Percentiles rank a stretch among this genome's conserved stretches.
These are phyloP conservation scores for Stagonosporopsis vannaccii DNA, from an alignment of 2,329 filamentous ascomycete species.

Conservation along the genomic window DNA sequence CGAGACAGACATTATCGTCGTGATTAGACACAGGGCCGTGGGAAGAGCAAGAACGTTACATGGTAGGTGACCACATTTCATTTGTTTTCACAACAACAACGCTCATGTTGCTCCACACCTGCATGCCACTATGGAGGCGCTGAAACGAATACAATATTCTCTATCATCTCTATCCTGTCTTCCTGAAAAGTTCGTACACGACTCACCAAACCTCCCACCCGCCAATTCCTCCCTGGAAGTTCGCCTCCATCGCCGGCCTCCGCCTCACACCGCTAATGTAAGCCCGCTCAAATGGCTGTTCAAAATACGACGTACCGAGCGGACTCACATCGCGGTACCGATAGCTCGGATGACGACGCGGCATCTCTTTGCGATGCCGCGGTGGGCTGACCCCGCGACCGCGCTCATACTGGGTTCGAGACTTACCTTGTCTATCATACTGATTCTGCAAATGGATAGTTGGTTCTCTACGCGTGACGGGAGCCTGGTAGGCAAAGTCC, in stretches of 20 bases:
- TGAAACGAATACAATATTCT: too few species aligned
- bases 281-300: constrained; percentile 1
- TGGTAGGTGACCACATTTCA: too few species aligned
- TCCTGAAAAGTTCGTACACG: not conserved
- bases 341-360: not conserved
- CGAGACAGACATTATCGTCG: too few species aligned
- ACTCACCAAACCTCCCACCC: constrained; percentile 7
- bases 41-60: too few species aligned
- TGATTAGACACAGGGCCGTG: too few species aligned
- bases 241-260: not conserved
- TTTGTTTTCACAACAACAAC: too few species aligned
- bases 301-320: constrained; percentile 5
- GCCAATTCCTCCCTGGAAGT: constrained; percentile 4
- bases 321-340: constrained; percentile 10
- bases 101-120: too few species aligned
- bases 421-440: not conserved
- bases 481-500: not conserved
- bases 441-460: not conserved
- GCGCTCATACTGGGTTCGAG: not conserved
- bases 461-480: not conserved
- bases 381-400: constrained; percentile 4
- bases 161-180: not conserved
- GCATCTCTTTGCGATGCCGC: constrained; percentile 7
- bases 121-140: too few species aligned
- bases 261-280: not conserved